Percentiles rank a stretch among this genome's conserved stretches.
These are phyloP conservation scores for Lecanicillium sp. DNA, from an alignment of 2,329 filamentous ascomycete species.

Conservation along the genomic window DNA sequence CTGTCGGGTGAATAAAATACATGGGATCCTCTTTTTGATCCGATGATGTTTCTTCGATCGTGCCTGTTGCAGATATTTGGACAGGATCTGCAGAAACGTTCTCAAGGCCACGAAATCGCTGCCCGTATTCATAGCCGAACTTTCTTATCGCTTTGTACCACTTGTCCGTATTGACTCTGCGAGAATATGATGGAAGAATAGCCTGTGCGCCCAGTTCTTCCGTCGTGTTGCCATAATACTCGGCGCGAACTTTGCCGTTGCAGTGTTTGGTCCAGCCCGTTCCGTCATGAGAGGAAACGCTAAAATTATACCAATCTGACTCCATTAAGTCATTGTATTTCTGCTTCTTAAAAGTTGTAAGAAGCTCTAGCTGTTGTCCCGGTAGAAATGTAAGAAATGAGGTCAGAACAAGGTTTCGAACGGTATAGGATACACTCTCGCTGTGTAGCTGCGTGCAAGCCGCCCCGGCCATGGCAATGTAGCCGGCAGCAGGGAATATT, in stretches of 20 bases:
- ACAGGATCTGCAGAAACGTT: slow-evolving; percentile 1
- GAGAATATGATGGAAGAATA: neutral
- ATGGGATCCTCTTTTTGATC: neutral
- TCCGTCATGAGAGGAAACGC: neutral
- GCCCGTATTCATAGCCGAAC: neutral
- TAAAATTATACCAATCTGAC: slow-evolving; percentile 1
- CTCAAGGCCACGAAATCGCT: neutral
- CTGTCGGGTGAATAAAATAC: neutral
- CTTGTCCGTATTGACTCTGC: neutral
- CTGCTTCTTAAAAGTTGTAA: neutral
- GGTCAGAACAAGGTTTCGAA: neutral
- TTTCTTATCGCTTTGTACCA: neutral
- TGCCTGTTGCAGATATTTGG: neutral
- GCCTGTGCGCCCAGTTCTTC: neutral
- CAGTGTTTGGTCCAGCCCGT: neutral
- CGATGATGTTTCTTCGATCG: neutral
- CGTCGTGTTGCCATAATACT: neutral
- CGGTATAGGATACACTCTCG: neutral
- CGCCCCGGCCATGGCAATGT: slow-evolving; percentile 1
- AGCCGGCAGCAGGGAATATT: neutral
- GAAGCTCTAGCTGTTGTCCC: neutral
- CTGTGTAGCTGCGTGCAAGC: neutral
- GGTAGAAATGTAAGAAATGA: neutral
- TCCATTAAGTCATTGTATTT: neutral
- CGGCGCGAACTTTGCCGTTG: neutral